These are phyloP conservation scores for Salix koriyanagi DNA, from an alignment of 345 rosid genomes.

Conservation along the genomic window DNA sequence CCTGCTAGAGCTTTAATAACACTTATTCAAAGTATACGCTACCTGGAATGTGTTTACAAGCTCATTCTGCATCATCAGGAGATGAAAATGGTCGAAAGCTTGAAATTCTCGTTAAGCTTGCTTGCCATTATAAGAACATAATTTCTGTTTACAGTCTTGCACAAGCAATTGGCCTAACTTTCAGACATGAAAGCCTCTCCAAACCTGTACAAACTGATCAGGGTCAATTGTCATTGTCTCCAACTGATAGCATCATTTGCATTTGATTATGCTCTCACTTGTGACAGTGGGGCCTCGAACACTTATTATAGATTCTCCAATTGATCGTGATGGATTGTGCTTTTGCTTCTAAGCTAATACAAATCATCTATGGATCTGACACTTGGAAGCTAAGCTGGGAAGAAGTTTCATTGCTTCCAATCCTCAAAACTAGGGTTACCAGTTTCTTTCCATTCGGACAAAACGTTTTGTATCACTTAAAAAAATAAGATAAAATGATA, in stretches of 20 bases:
- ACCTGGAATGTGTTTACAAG: not conserved
- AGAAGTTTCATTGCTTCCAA: not conserved
- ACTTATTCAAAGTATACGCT: not conserved
- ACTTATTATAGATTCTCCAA: not conserved
- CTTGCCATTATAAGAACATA: not conserved
- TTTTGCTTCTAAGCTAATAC: constrained; percentile 28
- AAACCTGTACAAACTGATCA: not conserved
- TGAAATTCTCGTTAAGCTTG: not conserved
- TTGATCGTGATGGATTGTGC: constrained; percentile 18
- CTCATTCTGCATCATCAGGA: not conserved
- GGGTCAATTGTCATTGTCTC: constrained; percentile 14
- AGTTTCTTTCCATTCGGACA: fast-evolving
- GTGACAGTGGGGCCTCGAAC: not conserved
- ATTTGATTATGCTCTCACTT: constrained; percentile 9
- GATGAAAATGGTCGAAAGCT: not conserved
- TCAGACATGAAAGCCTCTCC: not conserved
- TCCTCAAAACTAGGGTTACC: not conserved
- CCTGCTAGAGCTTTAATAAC: too few species aligned
- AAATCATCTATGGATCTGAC: constrained; percentile 11
- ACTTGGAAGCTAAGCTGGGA: constrained; percentile 19
- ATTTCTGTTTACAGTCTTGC: not conserved
- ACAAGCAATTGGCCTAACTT: not conserved
- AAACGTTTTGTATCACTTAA: too few species aligned
- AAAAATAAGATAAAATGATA: fast-evolving
- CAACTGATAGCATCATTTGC: not conserved